Conservation (phyloP, 352 stramenopile species). For the Thraustotheca clavata region DNA sequence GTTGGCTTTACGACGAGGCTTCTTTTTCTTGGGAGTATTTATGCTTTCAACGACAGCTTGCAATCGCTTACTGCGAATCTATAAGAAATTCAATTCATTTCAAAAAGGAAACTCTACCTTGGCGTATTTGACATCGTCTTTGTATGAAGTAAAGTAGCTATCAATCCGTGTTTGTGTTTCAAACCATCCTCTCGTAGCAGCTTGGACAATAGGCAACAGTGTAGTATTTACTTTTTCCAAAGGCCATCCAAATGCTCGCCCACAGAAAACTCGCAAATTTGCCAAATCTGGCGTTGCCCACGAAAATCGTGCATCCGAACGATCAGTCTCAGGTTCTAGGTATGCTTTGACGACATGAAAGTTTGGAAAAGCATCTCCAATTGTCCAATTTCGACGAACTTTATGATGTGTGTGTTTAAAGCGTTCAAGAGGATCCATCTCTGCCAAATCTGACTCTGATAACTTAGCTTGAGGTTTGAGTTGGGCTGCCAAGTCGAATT, state of each 20-base stretch:
- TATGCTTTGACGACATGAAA: conserved; percentile 90
- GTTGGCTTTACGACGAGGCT: conserved; percentile 1
- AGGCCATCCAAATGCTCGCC: conserved; percentile 90
- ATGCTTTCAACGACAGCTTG: conserved; percentile 61
- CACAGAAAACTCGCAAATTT: conserved; percentile 80
- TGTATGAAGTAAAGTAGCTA: conserved; percentile 93
- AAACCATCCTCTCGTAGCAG: conserved; percentile 32
- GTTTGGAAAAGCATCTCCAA: conserved; percentile 92
- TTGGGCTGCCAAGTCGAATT: conserved; percentile 55
- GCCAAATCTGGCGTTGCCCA: conserved; percentile 89
- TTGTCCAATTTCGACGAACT: conserved; percentile 85
- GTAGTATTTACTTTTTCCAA: conserved; percentile 81
- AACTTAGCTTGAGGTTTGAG: conserved; percentile 47
- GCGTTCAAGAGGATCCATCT: conserved; percentile 36
- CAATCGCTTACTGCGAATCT: conserved; percentile 82
- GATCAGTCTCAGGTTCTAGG: conserved; percentile 82
- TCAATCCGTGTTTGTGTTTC: conserved; percentile 88
- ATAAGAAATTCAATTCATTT: too few species aligned
- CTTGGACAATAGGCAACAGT: conserved; percentile 81
- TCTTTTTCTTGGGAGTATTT: neutral
- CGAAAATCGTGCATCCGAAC: conserved; percentile 80
- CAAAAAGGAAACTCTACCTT: conserved; percentile 33
- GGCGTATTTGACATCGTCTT: conserved; percentile 94
- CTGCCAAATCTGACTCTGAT: conserved; percentile 35
- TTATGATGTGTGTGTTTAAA: conserved; percentile 92